phyloP scores from a whole-genome alignment of 2,329 filamentous ascomycete genomes.

The Aspergillus pseudonomiae region DNA sequence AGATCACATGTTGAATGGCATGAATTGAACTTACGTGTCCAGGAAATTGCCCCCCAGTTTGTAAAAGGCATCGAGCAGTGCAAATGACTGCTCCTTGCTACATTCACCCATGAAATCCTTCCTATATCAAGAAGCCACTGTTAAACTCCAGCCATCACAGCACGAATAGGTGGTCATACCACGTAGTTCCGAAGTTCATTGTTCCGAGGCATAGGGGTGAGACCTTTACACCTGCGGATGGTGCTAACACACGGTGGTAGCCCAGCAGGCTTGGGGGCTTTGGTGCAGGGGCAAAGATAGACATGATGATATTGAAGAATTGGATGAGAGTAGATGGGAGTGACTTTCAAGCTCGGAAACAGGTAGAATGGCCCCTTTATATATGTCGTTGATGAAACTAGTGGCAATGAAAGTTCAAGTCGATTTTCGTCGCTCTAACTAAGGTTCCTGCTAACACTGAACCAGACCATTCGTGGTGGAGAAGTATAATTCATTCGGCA shows the following conservation, averaged over 20 bases:
- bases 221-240: neutral
- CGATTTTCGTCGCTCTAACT: too few relatives aligned
- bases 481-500: too few relatives aligned
- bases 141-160: neutral
- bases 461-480: too few relatives aligned
- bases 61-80: too few relatives aligned
- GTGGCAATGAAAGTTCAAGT: too few relatives aligned
- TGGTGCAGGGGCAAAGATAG: neutral
- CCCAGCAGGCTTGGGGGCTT: neutral
- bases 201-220: conserved; percentile 27
- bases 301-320: too few relatives aligned
- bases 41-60: too few relatives aligned
- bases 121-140: neutral
- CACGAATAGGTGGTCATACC: conserved; percentile 22
- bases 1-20: conserved; percentile 36
- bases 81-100: conserved; percentile 38
- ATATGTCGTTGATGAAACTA: too few relatives aligned
- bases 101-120: conserved; percentile 38
- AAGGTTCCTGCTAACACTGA: too few relatives aligned
- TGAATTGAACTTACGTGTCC: neutral
- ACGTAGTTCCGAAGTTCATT: conserved; percentile 36
- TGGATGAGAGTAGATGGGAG: too few relatives aligned
- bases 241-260: neutral
- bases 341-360: too few relatives aligned
- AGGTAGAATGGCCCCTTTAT: too few relatives aligned